Base-by-base conservation (phyloP, 176 grass and related monocot genomes). In the Phragmites australis region DNA sequence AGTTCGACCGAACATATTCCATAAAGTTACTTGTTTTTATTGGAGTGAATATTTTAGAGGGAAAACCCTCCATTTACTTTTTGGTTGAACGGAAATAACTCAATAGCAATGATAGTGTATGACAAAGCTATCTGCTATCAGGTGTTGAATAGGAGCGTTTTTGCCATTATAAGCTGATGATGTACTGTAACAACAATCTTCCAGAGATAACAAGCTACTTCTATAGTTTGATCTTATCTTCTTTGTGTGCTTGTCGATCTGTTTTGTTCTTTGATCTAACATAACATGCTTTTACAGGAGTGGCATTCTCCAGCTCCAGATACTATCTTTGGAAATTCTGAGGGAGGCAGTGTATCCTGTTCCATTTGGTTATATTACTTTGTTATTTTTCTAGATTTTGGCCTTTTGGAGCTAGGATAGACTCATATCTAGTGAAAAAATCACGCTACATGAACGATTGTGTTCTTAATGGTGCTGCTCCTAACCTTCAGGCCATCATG, bases 341-440 rank as follows among this genome's bases (percentile, higher is more conserved):
- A 86, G 90, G 88, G 95, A 98, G 66, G 93, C 95, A n/a, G 77
- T 83, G 95, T 98, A 98, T 98, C 94, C 90, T 89, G 15, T 84
- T 84, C 19, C 19, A 78, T 54, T 57, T 73, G 23, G 26, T 55
- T 78, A 32, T 72, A 41, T 7, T 76, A 54, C 37, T 49, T 47
- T 41, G 56, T 66, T 58, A 29, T 25, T 49, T 50, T 48, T 7
- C 23, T 22, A 31, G 21, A 30, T 73, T 49, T 21, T 52, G 12
- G 29, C 27, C 17, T 87, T 31, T 22, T 68, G 63, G 78, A 75
- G 30, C 42, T 68, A 81, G 50, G 42, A 60, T 69, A 61, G 45
- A 19, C 2, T 37, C 34, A 37, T 37, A 37, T n/a, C n/a, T n/a
- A n/a, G n/a, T n/a, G n/a, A n/a, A n/a, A n/a, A n/a, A n/a, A n/a